Base-by-base conservation (phyloP, 441 rosid genomes). In the Aleurites moluccanus region DNA sequence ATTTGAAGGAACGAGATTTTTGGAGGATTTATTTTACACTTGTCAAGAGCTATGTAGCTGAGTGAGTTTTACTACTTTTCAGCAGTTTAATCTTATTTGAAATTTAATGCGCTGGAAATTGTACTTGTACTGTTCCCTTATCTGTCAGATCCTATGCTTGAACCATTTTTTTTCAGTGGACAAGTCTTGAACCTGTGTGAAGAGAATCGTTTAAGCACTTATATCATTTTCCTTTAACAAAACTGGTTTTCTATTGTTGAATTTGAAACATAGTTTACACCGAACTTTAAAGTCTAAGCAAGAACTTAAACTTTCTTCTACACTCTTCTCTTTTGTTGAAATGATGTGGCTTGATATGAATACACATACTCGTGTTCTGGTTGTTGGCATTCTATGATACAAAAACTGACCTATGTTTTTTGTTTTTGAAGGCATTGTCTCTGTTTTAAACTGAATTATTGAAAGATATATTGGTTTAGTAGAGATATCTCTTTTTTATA, bases 11-110 rank as follows among this genome's bases (percentile, higher is more conserved):
- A 72, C 81, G 70, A 10, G 86, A 86, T 47, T 95, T 93, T 83
- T 95, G 99, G 98, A 86, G 81, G 80, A 88, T 89, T 74, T 93
- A 95, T 77, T 95, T 93, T 77, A 73, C 78, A 70, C 93, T 95
- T 78, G 97, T 90, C 78, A 87, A 84, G 77, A 83, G 80, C 71
- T 76, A 89, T 68, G 85, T 94, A 15, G 75, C 90, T 35, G 89
- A 86, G 97, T 94, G 85, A 86, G 92, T 81, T 70, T 67, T 59
- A 15, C 60, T 23, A 53, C 27, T 38, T 74, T 66, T 66, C 61
- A 28, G 21, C 71, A 25, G 30, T 69, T 67, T 49, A 47, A 13
- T 68, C 11, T n/a, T 44, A 63, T 49, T 45, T 42, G 30, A 42
- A 59, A 28, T 66, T n/a, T 28, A 20, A 47, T 47, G 59, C 47